phyloP scores from a whole-genome alignment of 1,284 basidiomycete genomes.

The Cryptococcus amylolentus region DNA sequence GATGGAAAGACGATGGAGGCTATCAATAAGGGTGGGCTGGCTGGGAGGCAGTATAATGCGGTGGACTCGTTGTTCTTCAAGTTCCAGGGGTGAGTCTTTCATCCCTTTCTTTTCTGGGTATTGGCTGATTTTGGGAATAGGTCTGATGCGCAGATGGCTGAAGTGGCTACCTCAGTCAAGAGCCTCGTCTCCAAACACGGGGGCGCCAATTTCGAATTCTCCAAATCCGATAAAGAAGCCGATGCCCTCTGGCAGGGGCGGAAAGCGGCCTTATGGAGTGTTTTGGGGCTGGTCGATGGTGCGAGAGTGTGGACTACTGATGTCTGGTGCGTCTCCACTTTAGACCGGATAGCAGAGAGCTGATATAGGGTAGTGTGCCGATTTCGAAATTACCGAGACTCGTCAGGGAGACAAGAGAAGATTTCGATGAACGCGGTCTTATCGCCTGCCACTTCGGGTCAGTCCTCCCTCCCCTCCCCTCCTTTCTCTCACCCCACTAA shows the following conservation, averaged over 20 bases:
- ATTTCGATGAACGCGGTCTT: conserved; percentile 61
- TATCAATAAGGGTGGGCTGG: conserved; percentile 63
- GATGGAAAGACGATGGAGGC: conserved; percentile 67
- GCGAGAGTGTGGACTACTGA: conserved; percentile 74
- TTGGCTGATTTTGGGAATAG: conserved; percentile 16
- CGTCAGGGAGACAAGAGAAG: conserved; percentile 70
- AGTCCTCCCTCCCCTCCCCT: conserved; percentile 6
- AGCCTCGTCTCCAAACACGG: conserved; percentile 63
- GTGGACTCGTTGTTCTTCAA: conserved; percentile 81
- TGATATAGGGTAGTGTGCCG: conserved; percentile 59
- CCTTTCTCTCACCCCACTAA: background rate
- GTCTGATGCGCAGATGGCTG: conserved; percentile 59
- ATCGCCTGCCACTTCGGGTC: conserved; percentile 54
- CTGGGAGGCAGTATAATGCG: conserved; percentile 60
- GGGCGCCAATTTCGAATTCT: conserved; percentile 66
- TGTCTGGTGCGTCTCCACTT: conserved; percentile 62
- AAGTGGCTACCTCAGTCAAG: conserved; percentile 62
- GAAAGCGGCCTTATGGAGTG: conserved; percentile 75
- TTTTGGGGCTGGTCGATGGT: conserved; percentile 64
- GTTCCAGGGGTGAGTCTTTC: conserved; percentile 61
- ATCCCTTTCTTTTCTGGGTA: background rate
- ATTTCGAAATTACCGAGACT: conserved; percentile 72
- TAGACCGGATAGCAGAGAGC: background rate
- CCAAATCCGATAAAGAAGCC: conserved; percentile 65
- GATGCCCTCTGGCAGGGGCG: conserved; percentile 76